A percentile compares a stretch with the other conserved stretches of the same genome.
These are phyloP conservation scores for Spathaspora sp. DNA, from an alignment of 1,139 yeast species.

Conservation along the genomic window DNA sequence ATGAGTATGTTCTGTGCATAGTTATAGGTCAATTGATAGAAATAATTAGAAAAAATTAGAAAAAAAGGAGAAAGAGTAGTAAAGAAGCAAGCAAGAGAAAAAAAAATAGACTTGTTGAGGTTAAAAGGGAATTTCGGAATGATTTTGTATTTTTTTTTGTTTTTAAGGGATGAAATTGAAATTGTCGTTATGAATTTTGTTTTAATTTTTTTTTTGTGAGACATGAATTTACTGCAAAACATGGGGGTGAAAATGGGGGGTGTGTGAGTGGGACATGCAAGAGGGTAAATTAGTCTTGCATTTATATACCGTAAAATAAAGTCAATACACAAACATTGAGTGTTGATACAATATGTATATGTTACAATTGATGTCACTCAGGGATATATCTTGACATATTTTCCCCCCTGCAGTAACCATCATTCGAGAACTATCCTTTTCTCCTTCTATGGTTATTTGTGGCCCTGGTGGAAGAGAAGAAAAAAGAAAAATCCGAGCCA, in stretches of 20 bases:
- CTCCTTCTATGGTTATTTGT: not conserved
- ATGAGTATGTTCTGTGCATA: conserved; percentile 98
- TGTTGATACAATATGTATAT: not conserved
- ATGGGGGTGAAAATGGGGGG: not conserved
- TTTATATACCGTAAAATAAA: no score
- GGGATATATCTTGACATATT: not conserved
- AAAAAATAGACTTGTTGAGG: not conserved
- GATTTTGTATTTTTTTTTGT: conserved; percentile 5
- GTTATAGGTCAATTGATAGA: conserved; percentile 13
- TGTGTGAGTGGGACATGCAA: not conserved
- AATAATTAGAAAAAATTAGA: conserved; percentile 2
- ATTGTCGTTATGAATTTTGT: not conserved
- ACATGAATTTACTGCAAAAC: not conserved
- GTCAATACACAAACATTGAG: no score
- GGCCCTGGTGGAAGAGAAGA: no score
- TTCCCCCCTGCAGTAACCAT: not conserved
- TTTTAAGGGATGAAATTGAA: conserved; percentile 4
- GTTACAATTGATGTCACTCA: not conserved
- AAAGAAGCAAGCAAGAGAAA: conserved; percentile 1
- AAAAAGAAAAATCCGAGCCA: no score
- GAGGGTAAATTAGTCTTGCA: not conserved
- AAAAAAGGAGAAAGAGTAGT: no score
- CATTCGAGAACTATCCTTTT: not conserved
- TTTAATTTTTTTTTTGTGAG: not conserved
- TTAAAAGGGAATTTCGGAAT: not conserved